Conservation (phyloP, 768 basidiomycete species). For the Panus rudis region DNA sequence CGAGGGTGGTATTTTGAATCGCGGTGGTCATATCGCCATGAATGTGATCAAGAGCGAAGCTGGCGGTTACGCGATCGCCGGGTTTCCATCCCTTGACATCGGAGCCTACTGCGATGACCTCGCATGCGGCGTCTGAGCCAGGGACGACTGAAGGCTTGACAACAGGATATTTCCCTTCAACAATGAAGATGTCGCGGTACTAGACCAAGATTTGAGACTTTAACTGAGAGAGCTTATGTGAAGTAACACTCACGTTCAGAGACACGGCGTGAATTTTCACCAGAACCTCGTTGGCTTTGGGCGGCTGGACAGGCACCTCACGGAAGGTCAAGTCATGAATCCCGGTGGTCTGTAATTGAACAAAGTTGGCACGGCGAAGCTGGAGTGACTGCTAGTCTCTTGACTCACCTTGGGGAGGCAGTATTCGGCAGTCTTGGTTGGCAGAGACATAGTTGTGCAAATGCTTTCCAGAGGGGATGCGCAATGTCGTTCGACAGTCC, state of each 20-base stretch:
- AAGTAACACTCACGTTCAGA: constrained; percentile 27
- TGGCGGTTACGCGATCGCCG: constrained; percentile 53
- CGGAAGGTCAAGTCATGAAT: constrained; percentile 24
- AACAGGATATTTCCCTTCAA: constrained; percentile 34
- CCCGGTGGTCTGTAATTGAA: too few relatives aligned
- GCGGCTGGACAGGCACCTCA: constrained; percentile 22
- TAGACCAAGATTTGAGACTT: neutral
- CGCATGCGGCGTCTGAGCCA: constrained; percentile 49
- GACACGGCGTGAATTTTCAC: constrained; percentile 53
- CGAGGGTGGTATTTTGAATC: constrained; percentile 32
- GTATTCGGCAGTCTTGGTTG: constrained; percentile 9
- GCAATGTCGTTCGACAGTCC: too few relatives aligned
- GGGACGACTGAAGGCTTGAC: constrained; percentile 20
- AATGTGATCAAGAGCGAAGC: constrained; percentile 42
- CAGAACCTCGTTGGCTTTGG: constrained; percentile 42
- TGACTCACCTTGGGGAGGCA: constrained; percentile 7
- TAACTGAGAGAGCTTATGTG: neutral
- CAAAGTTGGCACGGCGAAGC: neutral
- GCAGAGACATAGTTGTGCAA: constrained; percentile 1
- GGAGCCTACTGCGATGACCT: constrained; percentile 39
- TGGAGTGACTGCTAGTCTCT: neutral
- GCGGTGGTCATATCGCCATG: constrained; percentile 35
- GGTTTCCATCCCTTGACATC: constrained; percentile 39
- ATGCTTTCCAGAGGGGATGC: too few relatives aligned
- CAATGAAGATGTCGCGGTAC: constrained; percentile 44